These are phyloP conservation scores for Rubroboletus pulcherrimus DNA, from an alignment of 768 basidiomycete genomes.

Conservation along the genomic window DNA sequence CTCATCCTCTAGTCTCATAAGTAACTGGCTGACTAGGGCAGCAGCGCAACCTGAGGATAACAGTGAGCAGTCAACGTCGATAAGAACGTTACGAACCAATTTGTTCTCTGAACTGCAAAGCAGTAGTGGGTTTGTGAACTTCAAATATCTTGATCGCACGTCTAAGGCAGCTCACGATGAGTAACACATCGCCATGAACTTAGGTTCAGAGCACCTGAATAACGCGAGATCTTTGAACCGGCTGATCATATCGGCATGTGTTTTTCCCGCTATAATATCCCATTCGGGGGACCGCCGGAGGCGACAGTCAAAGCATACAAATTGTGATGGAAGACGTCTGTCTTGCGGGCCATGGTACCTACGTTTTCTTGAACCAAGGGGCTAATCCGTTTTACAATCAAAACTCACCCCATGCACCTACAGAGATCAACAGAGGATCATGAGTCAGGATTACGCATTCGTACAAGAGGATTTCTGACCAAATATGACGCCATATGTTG, in stretches of 20 bases:
- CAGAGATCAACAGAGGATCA: not conserved
- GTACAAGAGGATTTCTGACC: slow-evolving; percentile 41
- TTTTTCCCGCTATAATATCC: slow-evolving; percentile 59
- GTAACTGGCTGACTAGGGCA: slow-evolving; percentile 54
- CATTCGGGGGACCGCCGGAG: slow-evolving; percentile 62
- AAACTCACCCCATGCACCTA: slow-evolving; percentile 40
- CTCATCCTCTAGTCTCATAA: slow-evolving; percentile 68
- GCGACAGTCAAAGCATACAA: slow-evolving; percentile 76
- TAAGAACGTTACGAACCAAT: slow-evolving; percentile 45
- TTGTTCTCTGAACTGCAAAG: slow-evolving; percentile 52
- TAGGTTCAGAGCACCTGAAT: slow-evolving; percentile 49
- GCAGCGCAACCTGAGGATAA: slow-evolving; percentile 46
- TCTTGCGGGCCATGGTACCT: slow-evolving; percentile 66
- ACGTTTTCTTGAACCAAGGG: not conserved
- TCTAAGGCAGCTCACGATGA: slow-evolving; percentile 32
- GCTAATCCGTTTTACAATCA: not conserved
- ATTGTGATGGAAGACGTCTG: slow-evolving; percentile 52
- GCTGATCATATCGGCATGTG: slow-evolving; percentile 53
- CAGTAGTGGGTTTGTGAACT: slow-evolving; percentile 39
- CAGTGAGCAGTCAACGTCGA: slow-evolving; percentile 4
- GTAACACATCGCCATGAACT: not conserved
- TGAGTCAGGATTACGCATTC: not conserved
- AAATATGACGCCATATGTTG: slow-evolving; percentile 69
- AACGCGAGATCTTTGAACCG: slow-evolving; percentile 68
- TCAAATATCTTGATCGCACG: slow-evolving; percentile 72